A percentile compares a stretch with the other conserved stretches of the same genome.
Evolutionary conservation across 495 filamentous ascomycete species (phyloP).

Genomic region (Neurospora africana): DNA sequence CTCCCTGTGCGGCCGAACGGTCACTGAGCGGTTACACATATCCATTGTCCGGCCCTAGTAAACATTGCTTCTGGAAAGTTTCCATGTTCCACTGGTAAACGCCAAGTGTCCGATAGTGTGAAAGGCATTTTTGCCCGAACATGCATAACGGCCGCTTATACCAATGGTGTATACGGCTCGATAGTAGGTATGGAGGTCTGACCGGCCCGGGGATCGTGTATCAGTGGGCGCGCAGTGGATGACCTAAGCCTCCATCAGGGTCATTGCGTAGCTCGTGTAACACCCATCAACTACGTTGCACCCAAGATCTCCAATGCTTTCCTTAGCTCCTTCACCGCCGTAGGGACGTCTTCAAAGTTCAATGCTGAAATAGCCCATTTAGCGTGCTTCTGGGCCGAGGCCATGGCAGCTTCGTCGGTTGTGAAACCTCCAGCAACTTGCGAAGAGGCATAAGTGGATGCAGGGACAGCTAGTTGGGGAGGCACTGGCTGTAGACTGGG

Average conservation of each 20-base stretch:
- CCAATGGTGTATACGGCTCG: not conserved
- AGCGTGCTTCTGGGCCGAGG: conserved; percentile 84
- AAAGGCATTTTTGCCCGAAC: not conserved
- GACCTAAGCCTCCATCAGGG: not conserved
- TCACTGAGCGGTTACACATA: not conserved
- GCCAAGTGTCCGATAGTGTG: not conserved
- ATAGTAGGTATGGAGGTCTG: not conserved
- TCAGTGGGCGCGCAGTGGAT: not conserved
- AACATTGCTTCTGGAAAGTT: not conserved
- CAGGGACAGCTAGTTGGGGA: conserved; percentile 2
- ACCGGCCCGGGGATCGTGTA: not conserved
- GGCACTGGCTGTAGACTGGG: not conserved
- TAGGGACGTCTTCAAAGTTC: conserved; percentile 91
- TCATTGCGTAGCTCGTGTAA: not conserved
- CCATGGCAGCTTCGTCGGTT: conserved; percentile 64
- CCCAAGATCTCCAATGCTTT: conserved; percentile 62
- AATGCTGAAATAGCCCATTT: conserved; percentile 95
- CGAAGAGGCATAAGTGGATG: conserved; percentile 6
- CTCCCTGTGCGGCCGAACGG: not conserved
- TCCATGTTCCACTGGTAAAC: not conserved
- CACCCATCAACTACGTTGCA: conserved; percentile 23
- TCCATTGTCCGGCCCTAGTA: not conserved
- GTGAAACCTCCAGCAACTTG: conserved; percentile 8
- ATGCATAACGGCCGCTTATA: conserved; percentile 1
- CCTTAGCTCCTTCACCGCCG: conserved; percentile 76